Base-by-base conservation (phyloP, 768 basidiomycete genomes). In the Leccinum longicurvipes region DNA sequence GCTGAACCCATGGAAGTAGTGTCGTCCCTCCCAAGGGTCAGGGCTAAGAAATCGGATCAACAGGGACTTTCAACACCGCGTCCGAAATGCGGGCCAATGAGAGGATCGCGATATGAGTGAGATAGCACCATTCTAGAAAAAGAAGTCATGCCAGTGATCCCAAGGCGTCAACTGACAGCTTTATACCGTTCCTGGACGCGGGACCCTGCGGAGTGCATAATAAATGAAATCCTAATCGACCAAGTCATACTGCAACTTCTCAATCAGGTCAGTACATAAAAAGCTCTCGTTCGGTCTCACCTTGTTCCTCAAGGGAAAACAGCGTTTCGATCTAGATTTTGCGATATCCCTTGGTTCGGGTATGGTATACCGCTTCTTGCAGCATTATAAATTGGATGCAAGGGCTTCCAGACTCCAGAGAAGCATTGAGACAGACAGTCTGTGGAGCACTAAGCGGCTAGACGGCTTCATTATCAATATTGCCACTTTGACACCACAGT, bases 31-130 rank as follows among this genome's bases (percentile, higher is more conserved):
- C 47, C 34, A 55, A 51, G 46, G 48, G 24, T 41, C 25, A 10
- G 29, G 25, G 25, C 24, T 54, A 59, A 47, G 46, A 34, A n/a
- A 54, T 47, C 42, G 24, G 41, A 19, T 34, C 11, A 28, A 36
- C 51, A 56, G 60, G 53, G 49, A 15, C 44, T 36, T 51, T 49
- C 52, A 31, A 34, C 29, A 9, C 45, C 53, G 64, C 63, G 3
- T 55, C 57, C 63, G 53, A 63, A 52, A 25, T 21, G 39, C 23
- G n/a, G 49, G 17, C 64, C 64, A 63, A 66, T 66, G 44, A 19
- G n/a, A 14, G 3, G 19, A n/a, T 12, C 24, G 50, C 64, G 58
- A 65, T 65, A 65, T 50, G 50, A 6, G 45, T 32, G 23, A 25
- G 27, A 29, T 50, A 55, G 55, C 47, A 51, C 44, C 17, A 3